phyloP scores from a whole-genome alignment of 2,329 filamentous ascomycete species.

The Aspergillus sp. region DNA sequence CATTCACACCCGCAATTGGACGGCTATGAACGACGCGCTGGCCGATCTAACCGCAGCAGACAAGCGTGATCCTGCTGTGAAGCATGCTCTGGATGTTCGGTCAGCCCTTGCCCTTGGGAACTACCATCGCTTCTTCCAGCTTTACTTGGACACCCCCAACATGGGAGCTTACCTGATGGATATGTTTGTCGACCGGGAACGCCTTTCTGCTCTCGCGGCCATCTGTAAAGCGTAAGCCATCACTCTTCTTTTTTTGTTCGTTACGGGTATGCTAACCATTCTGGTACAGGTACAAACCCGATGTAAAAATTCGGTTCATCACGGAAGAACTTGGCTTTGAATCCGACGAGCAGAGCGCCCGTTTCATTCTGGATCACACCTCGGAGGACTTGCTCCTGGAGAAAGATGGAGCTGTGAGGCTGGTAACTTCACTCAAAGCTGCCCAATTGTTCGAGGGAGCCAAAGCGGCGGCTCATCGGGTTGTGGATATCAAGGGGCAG shows the following conservation, averaged over 20 bases:
- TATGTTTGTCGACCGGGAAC: slow-evolving; percentile 95
- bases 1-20: slow-evolving; percentile 97
- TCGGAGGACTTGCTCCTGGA: slow-evolving; percentile 75
- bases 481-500: slow-evolving; percentile 96
- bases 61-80: slow-evolving; percentile 78
- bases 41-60: slow-evolving; percentile 98
- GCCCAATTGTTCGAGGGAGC: slow-evolving; percentile 70
- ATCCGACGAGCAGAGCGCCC: slow-evolving; percentile 82
- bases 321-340: slow-evolving; percentile 96
- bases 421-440: slow-evolving; percentile 72
- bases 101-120: slow-evolving; percentile 90
- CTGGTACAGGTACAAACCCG: slow-evolving; percentile 75
- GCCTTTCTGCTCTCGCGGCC: slow-evolving; percentile 81
- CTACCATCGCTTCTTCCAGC: slow-evolving; percentile 96
- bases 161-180: slow-evolving; percentile 99
- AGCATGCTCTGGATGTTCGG: slow-evolving; percentile 87
- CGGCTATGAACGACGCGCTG: slow-evolving; percentile 95
- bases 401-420: slow-evolving; percentile 68
- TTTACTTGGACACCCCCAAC: slow-evolving; percentile 90
- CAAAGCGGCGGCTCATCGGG: slow-evolving; percentile 71
- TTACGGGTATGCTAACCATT: slow-evolving; percentile 46
- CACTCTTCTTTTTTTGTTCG: not conserved
- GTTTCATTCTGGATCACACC: slow-evolving; percentile 81
- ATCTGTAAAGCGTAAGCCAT: slow-evolving; percentile 91
- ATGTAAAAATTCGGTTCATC: slow-evolving; percentile 84